Base-by-base conservation (phyloP, 768 basidiomycete species). In the Tubosaeta brunneosetosa region DNA sequence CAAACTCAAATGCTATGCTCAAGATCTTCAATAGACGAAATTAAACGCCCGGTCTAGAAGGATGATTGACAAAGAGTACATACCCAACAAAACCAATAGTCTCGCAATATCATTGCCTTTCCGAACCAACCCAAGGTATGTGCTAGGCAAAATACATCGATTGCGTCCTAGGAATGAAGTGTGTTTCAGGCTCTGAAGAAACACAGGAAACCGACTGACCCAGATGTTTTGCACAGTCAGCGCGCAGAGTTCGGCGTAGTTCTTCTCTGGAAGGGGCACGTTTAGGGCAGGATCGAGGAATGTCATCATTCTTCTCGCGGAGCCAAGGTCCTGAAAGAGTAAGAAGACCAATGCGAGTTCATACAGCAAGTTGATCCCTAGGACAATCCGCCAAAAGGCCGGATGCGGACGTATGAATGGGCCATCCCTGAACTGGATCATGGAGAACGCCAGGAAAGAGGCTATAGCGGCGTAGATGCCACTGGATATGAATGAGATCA, bases 11-110 rank as follows among this genome's bases (percentile, higher is more conserved):
- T 19, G 89, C 88, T 49, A 93, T 78, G 66, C 88, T 91, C 54
- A 93, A 70, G 60, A 92, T 92, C 90, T 92, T 61, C 32, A 37
- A 37, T 41, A 27, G 48, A 50, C 42, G 58, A 36, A 36, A 55
- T 56, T 46, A 58, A 56, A 44, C 45, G 31, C 33, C 36, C 38
- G 36, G 31, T 51, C 32, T 13, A 38, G 42, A 51, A 47, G 36
- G 43, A 55, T 10, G 0, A 2, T 22, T 29, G 44, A 48, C 40
- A 37, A 52, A 47, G 43, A 41, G 4, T 25, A 69, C 74, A 53
- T 62, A 91, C 90, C 90, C 91, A 93, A 63, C 91, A 93, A 64
- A 92, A 93, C 91, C 91, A 93, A 63, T 94, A 93, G 63, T 94
- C 91, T 22, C 91, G 82, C 63, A 94, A 69, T 59, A 94, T 86